These are phyloP conservation scores for Diaporthe capsici DNA, from an alignment of 2,329 filamentous ascomycete genomes.

Conservation along the genomic window DNA sequence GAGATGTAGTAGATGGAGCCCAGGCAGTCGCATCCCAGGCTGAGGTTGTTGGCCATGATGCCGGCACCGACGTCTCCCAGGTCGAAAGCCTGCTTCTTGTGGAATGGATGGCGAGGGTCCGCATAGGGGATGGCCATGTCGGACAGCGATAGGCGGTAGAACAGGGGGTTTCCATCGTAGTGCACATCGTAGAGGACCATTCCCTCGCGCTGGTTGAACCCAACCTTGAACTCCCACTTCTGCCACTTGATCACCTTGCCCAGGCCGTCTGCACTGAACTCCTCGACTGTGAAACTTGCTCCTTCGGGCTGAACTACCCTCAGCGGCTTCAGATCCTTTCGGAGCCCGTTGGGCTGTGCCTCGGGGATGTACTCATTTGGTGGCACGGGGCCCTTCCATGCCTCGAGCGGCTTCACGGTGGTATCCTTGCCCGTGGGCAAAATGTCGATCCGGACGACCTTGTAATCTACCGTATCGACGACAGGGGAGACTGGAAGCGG, in stretches of 20 bases:
- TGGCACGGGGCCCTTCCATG: conserved; percentile 66
- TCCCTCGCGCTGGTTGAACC: conserved; percentile 75
- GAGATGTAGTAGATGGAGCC: conserved; percentile 66
- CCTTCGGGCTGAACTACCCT: conserved; percentile 75
- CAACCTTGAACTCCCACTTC: conserved; percentile 73
- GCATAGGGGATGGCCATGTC: conserved; percentile 77
- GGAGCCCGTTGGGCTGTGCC: conserved; percentile 63
- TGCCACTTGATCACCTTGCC: conserved; percentile 51
- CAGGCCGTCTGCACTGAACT: conserved; percentile 45
- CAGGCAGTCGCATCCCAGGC: conserved; percentile 73
- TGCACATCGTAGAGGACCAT: conserved; percentile 74
- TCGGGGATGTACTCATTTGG: conserved; percentile 77
- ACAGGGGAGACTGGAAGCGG: conserved; percentile 78
- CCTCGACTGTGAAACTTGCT: conserved; percentile 65
- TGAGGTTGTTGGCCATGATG: conserved; percentile 74
- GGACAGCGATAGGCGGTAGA: conserved; percentile 71
- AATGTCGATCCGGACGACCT: conserved; percentile 78
- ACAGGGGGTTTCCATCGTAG: conserved; percentile 71
- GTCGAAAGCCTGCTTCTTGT: conserved; percentile 77
- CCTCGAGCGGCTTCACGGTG: conserved; percentile 66
- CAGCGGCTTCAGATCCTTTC: conserved; percentile 73
- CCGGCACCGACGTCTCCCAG: conserved; percentile 77
- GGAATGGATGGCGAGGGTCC: conserved; percentile 72
- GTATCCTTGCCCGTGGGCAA: conserved; percentile 77
- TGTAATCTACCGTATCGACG: conserved; percentile 72